Conservation (phyloP, 371 early-diverging fungal species). For the Mucor saturninus region DNA sequence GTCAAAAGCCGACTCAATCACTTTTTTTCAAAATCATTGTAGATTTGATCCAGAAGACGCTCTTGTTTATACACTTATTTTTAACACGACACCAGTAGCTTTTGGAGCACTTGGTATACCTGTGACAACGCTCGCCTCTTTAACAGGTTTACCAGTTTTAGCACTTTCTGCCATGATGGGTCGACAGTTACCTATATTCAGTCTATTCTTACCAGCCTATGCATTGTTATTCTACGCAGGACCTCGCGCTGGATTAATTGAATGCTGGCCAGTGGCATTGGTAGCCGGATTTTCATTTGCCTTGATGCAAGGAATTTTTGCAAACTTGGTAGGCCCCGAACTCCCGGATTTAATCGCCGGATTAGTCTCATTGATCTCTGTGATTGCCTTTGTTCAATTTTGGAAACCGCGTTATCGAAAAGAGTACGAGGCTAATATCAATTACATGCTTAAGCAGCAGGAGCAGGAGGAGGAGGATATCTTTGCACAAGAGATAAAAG, state of each 20-base stretch:
- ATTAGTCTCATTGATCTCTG: constrained; percentile 37
- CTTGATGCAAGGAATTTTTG: constrained; percentile 38
- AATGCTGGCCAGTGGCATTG: constrained; percentile 45
- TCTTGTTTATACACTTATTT: constrained; percentile 24
- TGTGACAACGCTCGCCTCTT: constrained; percentile 38
- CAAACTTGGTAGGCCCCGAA: constrained; percentile 50
- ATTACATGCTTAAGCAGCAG: not conserved
- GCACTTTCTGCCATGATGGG: constrained; percentile 48
- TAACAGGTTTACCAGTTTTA: constrained; percentile 37
- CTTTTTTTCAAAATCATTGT: not conserved
- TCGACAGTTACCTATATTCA: constrained; percentile 44
- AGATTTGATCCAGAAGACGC: constrained; percentile 44
- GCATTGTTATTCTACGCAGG: constrained; percentile 40
- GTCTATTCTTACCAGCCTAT: constrained; percentile 45
- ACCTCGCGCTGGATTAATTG: constrained; percentile 35
- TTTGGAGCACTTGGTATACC: constrained; percentile 22
- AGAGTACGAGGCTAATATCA: constrained; percentile 35
- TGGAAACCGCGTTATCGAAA: constrained; percentile 47
- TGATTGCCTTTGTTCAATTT: constrained; percentile 43
- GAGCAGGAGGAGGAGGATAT: not conserved
- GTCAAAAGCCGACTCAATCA: no score
- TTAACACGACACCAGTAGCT: constrained; percentile 22
- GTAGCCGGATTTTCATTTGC: constrained; percentile 50
- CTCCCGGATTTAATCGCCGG: constrained; percentile 51
- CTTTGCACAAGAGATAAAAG: not conserved